Evolutionary conservation across 306 rosid species (phyloP).

Genomic region (Cicer yamashitae): DNA sequence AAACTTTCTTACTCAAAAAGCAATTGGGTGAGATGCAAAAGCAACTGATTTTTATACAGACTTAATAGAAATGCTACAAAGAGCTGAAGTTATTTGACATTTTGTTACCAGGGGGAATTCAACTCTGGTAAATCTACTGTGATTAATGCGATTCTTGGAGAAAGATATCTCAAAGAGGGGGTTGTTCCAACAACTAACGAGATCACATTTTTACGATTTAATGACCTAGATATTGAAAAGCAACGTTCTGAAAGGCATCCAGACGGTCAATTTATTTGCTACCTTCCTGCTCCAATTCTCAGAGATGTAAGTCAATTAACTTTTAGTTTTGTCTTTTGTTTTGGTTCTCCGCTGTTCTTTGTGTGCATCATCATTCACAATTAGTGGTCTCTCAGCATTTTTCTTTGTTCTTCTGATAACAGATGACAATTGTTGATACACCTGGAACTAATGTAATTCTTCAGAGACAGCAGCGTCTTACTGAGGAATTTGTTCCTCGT

Average conservation of each 20-base stretch:
- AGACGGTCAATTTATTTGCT: constrained; percentile 92
- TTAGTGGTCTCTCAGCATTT: constrained; percentile 35
- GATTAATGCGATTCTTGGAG: constrained; percentile 96
- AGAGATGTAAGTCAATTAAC: constrained; percentile 60
- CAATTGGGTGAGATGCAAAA: constrained; percentile 12
- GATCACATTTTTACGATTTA: constrained; percentile 82
- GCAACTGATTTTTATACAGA: constrained; percentile 17
- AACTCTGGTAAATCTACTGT: constrained; percentile 98
- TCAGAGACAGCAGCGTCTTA: constrained; percentile 93
- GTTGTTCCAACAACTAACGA: constrained; percentile 98
- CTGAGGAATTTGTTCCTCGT: constrained; percentile 98
- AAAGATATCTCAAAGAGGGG: constrained; percentile 90
- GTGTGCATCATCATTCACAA: not conserved
- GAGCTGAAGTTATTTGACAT: constrained; percentile 42
- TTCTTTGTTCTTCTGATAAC: constrained; percentile 44
- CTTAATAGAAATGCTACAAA: constrained; percentile 39
- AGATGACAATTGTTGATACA: constrained; percentile 95
- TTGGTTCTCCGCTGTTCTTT: constrained; percentile 23
- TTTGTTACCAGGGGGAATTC: constrained; percentile 80
- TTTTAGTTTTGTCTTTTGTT: constrained; percentile 26
- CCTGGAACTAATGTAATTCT: constrained; percentile 99
- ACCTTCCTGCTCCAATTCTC: constrained; percentile 95
- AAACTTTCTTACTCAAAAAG: constrained; percentile 20
- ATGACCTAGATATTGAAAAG: constrained; percentile 59
- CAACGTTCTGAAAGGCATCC: constrained; percentile 85